These are phyloP conservation scores for Nannochloris sp. DNA, from an alignment of 139 green algal species.

Conservation along the genomic window DNA sequence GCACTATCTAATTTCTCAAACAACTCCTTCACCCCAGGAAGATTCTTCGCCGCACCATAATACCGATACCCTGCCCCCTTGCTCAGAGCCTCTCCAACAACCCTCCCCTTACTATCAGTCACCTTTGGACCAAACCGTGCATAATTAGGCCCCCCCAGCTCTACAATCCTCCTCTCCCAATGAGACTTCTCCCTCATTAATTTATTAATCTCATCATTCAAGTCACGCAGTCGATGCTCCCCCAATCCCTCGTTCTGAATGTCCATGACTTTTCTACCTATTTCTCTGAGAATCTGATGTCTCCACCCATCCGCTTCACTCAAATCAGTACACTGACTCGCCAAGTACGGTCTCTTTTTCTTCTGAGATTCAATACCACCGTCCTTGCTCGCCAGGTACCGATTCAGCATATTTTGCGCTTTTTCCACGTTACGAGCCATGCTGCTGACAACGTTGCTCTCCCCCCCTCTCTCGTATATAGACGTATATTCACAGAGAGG, in stretches of 20 bases:
- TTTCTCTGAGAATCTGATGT: slow-evolving; percentile 90
- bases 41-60: slow-evolving; percentile 96
- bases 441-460: neutral
- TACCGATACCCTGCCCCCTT: slow-evolving; percentile 77
- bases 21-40: slow-evolving; percentile 95
- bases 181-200: slow-evolving; percentile 95
- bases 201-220: slow-evolving; percentile 99
- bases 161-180: slow-evolving; percentile 92
- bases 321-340: slow-evolving; percentile 83
- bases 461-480: no score
- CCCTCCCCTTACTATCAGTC: slow-evolving; percentile 49
- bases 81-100: slow-evolving; percentile 29
- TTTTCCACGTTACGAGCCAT: slow-evolving; percentile 99
- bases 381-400: slow-evolving; percentile 56
- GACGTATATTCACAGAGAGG: no score
- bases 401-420: slow-evolving; percentile 94
- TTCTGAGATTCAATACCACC: slow-evolving; percentile 51
- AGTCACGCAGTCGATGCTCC: slow-evolving; percentile 89
- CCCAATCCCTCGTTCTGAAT: slow-evolving; percentile 98
- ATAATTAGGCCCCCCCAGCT: slow-evolving; percentile 95
- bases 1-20: slow-evolving; percentile 85
- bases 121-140: slow-evolving; percentile 59
- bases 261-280: slow-evolving; percentile 96
- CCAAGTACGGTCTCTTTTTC: slow-evolving; percentile 76
- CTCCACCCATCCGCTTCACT: slow-evolving; percentile 93